A percentile compares a stretch with the other conserved stretches of the same genome.
These are phyloP conservation scores for Mycena crocata DNA, from an alignment of 768 basidiomycete genomes.

Conservation along the genomic window DNA sequence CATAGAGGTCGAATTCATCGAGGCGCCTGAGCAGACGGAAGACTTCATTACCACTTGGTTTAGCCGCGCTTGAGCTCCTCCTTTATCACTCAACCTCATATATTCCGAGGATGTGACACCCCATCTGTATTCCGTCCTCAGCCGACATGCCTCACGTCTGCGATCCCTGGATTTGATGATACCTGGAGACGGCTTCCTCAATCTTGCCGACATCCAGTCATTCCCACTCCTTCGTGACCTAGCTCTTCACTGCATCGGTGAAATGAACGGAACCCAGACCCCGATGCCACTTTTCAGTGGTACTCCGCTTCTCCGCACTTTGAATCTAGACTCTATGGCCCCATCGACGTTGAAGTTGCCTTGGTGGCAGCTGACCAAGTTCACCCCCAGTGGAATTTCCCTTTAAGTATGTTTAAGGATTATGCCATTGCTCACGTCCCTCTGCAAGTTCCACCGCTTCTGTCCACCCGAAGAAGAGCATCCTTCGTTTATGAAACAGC, in stretches of 20 bases:
- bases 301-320: constrained; percentile 12
- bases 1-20: neutral
- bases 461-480: constrained; percentile 5
- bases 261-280: neutral
- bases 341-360: constrained; percentile 3
- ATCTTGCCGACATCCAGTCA: neutral
- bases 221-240: constrained; percentile 10
- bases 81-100: constrained; percentile 2
- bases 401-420: constrained; percentile 1
- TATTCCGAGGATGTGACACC: neutral
- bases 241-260: neutral
- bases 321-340: neutral
- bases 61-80: constrained; percentile 16
- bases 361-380: constrained; percentile 15
- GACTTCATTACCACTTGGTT: constrained; percentile 5
- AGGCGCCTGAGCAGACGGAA: neutral
- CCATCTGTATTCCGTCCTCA: constrained; percentile 2
- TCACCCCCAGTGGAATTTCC: neutral
- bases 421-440: constrained; percentile 15
- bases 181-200: neutral
- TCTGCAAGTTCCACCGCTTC: constrained; percentile 10
- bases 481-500: neutral
- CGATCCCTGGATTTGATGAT: constrained; percentile 1
- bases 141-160: constrained; percentile 11
- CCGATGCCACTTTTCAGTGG: neutral